Base-by-base conservation (phyloP, 495 filamentous ascomycete genomes). In the Physcia stellaris region DNA sequence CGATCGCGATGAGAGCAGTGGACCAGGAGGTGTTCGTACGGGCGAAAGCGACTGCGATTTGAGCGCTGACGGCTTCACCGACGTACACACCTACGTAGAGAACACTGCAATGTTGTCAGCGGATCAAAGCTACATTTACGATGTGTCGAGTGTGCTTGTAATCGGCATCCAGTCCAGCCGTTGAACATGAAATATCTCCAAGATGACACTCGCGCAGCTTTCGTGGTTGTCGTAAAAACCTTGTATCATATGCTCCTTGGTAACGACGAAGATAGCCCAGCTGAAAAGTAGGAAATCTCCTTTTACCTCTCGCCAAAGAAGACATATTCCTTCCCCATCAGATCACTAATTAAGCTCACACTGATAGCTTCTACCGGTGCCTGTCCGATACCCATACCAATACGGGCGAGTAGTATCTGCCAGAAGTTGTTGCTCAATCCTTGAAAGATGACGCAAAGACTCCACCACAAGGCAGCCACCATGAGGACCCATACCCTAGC, bases 51-150 rank as follows among this genome's bases (percentile, higher is more conserved):
- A 39, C 42, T 0, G 56, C 48, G 30, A 58, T 56, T 31, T 57
- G 46, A 7, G 39, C 53, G 20, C 42, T 48, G 1, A 58, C 42
- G 4, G 57, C 57, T 34, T 58, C 53, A 2, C 51, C 51, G 22
- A 58, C 43, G 37, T 60, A 60, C 4, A 57, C 47, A 16, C 51
- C 51, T 27, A 57, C 49, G 31, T 57, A 60, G 10, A 56, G 43
- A 16, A 56, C 19, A 28, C 55, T n/a, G n/a, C n/a, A n/a, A n/a
- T n/a, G n/a, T n/a, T n/a, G n/a, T n/a, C n/a, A n/a, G n/a, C n/a
- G n/a, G n/a, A n/a, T n/a, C 46, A 24, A 0, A 4, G 5, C n/a
- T 20, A 7, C n/a, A 22, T 48, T 15, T 41, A 37, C 42, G 12
- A 11, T 12, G 6, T 21, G n/a, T n/a, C n/a, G n/a, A n/a, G n/a